Evolutionary conservation across 805 yeast genomes (phyloP), one percentile per base, ranked within the genome.

Genomic region (Lipomyces yamadae): DNA sequence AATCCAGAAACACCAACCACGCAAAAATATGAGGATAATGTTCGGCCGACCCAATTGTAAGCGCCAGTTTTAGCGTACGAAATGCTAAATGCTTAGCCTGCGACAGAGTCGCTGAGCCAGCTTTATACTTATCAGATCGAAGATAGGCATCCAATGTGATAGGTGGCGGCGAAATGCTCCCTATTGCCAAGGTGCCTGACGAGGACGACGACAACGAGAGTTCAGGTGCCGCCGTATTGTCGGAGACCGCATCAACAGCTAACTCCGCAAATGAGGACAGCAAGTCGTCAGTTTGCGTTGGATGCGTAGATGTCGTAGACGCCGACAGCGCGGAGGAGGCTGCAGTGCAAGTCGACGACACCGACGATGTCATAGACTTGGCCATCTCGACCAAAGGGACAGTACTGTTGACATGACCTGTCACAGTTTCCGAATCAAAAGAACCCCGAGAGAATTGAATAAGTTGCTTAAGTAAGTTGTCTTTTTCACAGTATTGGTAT

Each of bases 21-120:
- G 70, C 68, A 56, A 66, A 67, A 2, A 68, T 39, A 33, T 68
- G 68, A 24, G 67, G n/a, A 45, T 68, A 68, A 29, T 68, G 69
- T 59, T 60, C 68, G 13, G 66, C 63, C 4, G 58, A 53, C 11
- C 58, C 70, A 37, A 67, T 63, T 2, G 58, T 58, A 24, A 63
- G 53, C 30, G 71, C 71, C 4, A 65, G 62, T 24, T 34, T 42
- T 10, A 68, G 60, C 6, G 67, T 67, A 6, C 57, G 42, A 55
- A 60, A 65, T 8, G 70, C 63, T 13, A 67, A 24, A 5, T 37
- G 24, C 37, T 65, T 65, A 11, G 62, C 57, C 30, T 42, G 57
- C 13, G 58, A 30, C 33, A 65, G 33, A 24, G 62, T 45, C 10
- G 18, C 56, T 1, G 58, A 52, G 34, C 60, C 64, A 15, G 60